Percentiles rank a stretch among this genome's conserved stretches.
phyloP scores from a whole-genome alignment of 441 rosid species.

The Rhodomyrtus psidioides region DNA sequence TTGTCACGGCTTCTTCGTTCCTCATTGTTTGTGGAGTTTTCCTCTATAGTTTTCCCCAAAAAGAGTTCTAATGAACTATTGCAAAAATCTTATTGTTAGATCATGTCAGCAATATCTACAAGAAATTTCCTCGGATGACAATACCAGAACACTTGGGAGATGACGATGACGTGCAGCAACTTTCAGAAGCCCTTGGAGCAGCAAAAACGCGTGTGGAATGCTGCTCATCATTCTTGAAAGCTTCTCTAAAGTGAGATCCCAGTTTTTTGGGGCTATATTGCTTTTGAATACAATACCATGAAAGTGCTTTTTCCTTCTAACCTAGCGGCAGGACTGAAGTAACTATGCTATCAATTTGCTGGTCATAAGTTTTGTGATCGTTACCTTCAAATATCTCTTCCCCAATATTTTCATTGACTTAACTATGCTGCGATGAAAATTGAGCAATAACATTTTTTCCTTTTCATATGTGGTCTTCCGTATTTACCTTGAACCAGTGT shows the following conservation, averaged over 20 bases:
- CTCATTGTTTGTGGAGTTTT: background rate
- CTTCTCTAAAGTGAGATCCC: conserved; percentile 69
- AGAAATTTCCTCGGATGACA: conserved; percentile 70
- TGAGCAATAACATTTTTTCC: background rate
- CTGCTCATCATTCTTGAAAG: conserved; percentile 77
- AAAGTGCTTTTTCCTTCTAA: background rate
- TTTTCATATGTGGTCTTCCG: background rate
- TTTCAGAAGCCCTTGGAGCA: conserved; percentile 73
- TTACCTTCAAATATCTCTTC: background rate
- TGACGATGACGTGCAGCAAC: conserved; percentile 65
- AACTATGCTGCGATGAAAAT: background rate
- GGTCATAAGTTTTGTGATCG: background rate
- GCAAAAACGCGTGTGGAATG: conserved; percentile 81
- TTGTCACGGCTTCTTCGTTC: background rate
- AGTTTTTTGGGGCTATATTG: background rate
- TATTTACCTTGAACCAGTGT: background rate
- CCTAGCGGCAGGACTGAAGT: background rate
- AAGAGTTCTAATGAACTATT: conserved; percentile 7
- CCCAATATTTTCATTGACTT: background rate
- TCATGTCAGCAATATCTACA: conserved; percentile 64
- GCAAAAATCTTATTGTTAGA: conserved; percentile 42
- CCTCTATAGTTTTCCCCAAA: background rate
- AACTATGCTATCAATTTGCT: background rate
- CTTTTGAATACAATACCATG: background rate
- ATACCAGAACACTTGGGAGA: conserved; percentile 67